A percentile compares a stretch with the other conserved stretches of the same genome.
phyloP scores from a whole-genome alignment of 2,329 filamentous ascomycete genomes.

The Chlorencoelia australis region DNA sequence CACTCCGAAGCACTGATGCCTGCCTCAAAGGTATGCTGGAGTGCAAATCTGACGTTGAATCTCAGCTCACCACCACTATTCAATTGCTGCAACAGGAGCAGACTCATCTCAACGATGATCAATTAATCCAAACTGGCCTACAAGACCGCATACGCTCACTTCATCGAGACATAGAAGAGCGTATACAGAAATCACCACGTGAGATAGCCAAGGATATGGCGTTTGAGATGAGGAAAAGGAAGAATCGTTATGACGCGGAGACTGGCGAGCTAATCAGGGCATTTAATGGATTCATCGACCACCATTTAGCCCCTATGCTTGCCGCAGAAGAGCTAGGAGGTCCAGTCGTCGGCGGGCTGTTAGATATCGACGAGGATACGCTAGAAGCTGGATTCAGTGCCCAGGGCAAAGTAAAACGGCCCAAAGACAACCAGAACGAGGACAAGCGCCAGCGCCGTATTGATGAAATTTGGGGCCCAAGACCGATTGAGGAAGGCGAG shows the following conservation, averaged over 20 bases:
- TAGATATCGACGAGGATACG: slow-evolving; percentile 52
- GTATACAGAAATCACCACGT: slow-evolving; percentile 46
- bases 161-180: slow-evolving; percentile 44
- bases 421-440: slow-evolving; percentile 32
- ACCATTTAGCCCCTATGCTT: slow-evolving; percentile 62
- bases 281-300: slow-evolving; percentile 61
- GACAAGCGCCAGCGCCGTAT: slow-evolving; percentile 50
- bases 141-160: slow-evolving; percentile 49
- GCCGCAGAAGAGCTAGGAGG: slow-evolving; percentile 78
- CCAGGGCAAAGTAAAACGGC: slow-evolving; percentile 45
- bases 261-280: slow-evolving; percentile 51
- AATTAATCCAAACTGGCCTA: slow-evolving; percentile 42
- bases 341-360: slow-evolving; percentile 66
- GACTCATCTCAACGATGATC: slow-evolving; percentile 43
- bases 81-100: slow-evolving; percentile 41
- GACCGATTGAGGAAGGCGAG: slow-evolving; percentile 32
- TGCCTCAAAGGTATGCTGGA: slow-evolving; percentile 54
- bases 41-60: slow-evolving; percentile 40
- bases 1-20: slow-evolving; percentile 55
- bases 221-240: slow-evolving; percentile 48
- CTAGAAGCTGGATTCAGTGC: slow-evolving; percentile 50
- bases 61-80: slow-evolving; percentile 34
- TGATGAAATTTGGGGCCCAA: slow-evolving; percentile 48
- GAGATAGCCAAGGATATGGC: slow-evolving; percentile 55
- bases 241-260: slow-evolving; percentile 48